Evolutionary conservation across 306 rosid species (phyloP).

Genomic region (Cercis canadensis): DNA sequence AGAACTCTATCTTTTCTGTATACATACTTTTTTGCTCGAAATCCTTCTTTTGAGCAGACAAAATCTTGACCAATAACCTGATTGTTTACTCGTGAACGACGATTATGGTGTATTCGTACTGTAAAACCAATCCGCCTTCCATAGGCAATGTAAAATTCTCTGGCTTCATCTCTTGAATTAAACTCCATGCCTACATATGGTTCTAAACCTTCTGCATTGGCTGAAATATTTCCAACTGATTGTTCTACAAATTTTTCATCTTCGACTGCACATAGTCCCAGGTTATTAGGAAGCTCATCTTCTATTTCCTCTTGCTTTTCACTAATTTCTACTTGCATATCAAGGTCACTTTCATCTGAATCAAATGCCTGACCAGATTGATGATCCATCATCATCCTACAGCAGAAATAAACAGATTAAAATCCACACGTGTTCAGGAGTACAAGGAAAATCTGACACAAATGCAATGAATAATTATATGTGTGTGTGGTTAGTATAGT

Average conservation of each 20-base stretch:
- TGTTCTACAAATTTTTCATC: slow-evolving; percentile 53
- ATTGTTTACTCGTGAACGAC: slow-evolving; percentile 74
- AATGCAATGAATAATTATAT: not conserved
- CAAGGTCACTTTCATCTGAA: slow-evolving; percentile 65
- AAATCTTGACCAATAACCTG: slow-evolving; percentile 81
- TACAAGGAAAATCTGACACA: slow-evolving; percentile 11
- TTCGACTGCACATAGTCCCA: slow-evolving; percentile 50
- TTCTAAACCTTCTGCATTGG: slow-evolving; percentile 52
- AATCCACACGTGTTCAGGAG: slow-evolving; percentile 14
- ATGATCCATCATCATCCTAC: slow-evolving; percentile 52
- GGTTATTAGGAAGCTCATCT: slow-evolving; percentile 42
- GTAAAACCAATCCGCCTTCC: slow-evolving; percentile 71
- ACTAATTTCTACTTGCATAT: slow-evolving; percentile 51
- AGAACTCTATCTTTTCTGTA: slow-evolving; percentile 77
- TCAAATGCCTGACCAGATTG: slow-evolving; percentile 54
- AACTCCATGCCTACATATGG: slow-evolving; percentile 69
- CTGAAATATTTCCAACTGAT: slow-evolving; percentile 40
- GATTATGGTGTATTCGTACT: slow-evolving; percentile 77
- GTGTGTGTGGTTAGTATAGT: not conserved
- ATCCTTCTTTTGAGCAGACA: slow-evolving; percentile 83
- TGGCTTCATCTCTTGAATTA: slow-evolving; percentile 75
- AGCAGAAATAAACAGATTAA: slow-evolving; percentile 28
- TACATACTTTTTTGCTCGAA: slow-evolving; percentile 74
- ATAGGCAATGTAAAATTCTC: slow-evolving; percentile 66
- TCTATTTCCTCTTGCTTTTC: slow-evolving; percentile 43